phyloP scores from a whole-genome alignment of 2,329 filamentous ascomycete species.

The Mycosphaerella arachidis region DNA sequence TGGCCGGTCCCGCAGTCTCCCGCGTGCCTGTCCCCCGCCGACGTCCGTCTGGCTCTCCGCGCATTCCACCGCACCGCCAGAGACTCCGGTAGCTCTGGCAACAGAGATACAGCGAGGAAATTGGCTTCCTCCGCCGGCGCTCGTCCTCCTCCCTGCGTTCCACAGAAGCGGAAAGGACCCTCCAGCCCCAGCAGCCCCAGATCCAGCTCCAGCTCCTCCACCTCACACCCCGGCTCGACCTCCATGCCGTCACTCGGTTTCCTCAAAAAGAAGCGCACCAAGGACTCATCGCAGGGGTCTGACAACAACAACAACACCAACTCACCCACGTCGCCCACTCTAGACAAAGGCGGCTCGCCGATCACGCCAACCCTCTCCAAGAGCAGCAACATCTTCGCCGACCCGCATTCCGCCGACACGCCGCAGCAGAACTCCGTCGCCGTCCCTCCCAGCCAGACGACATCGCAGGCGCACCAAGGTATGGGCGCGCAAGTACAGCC shows the following conservation, averaged over 20 bases:
- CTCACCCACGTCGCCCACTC: slow-evolving; percentile 63
- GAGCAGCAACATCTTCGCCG: slow-evolving; percentile 24
- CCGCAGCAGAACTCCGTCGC: slow-evolving; percentile 35
- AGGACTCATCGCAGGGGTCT: slow-evolving; percentile 62
- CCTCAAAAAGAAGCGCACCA: slow-evolving; percentile 98
- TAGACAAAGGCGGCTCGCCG: slow-evolving; percentile 25
- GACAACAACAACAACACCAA: slow-evolving; percentile 49
- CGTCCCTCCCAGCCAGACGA: slow-evolving; percentile 12
- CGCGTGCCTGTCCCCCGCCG: slow-evolving; percentile 3
- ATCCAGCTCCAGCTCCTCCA: slow-evolving; percentile 7
- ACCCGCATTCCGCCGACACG: slow-evolving; percentile 29
- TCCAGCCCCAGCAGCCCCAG: no score
- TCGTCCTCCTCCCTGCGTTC: slow-evolving; percentile 16
- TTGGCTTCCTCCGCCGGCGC: slow-evolving; percentile 17
- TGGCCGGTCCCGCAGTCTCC: slow-evolving; percentile 5
- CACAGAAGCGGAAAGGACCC: slow-evolving; percentile 21
- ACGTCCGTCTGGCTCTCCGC: slow-evolving; percentile 1
- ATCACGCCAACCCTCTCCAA: slow-evolving; percentile 49
- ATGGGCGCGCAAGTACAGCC: slow-evolving; percentile 60
- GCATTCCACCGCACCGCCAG: slow-evolving; percentile 11
- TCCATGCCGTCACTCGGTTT: slow-evolving; percentile 90
- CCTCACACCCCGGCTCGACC: slow-evolving; percentile 20
- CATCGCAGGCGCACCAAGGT: slow-evolving; percentile 11
- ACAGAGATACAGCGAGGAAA: slow-evolving; percentile 8
- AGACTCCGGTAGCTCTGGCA: not conserved